Evolutionary conservation across 116 monocot species (phyloP).

Genomic region (Dioscorea cayenensis): DNA sequence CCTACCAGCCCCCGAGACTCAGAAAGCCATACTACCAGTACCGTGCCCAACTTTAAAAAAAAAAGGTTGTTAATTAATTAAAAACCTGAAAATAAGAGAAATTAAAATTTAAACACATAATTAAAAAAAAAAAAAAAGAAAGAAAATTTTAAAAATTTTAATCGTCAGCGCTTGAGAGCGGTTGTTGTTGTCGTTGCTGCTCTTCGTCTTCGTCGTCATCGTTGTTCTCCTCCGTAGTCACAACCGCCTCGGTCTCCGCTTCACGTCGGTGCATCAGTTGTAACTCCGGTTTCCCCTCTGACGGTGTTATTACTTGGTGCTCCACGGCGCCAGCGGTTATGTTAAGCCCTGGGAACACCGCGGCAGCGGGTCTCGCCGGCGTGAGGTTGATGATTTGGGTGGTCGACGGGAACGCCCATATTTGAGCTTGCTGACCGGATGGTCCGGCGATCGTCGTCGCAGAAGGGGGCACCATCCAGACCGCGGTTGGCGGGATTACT

Average conservation of each 20-base stretch:
- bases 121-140: not conserved
- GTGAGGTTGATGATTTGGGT: constrained; percentile 23
- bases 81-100: not conserved
- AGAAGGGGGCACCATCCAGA: constrained; percentile 14
- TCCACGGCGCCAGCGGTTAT: constrained; percentile 1
- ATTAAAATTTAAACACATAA: no score
- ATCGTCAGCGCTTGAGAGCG: constrained; percentile 6
- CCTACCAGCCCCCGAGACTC: not conserved
- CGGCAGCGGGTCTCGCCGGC: constrained; percentile 2
- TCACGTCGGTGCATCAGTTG: constrained; percentile 9
- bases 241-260: not conserved
- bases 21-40: not conserved
- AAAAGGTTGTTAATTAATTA: not conserved
- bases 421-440: constrained; percentile 3
- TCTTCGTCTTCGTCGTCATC: constrained; percentile 5
- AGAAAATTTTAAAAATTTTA: not conserved
- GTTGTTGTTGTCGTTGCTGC: not conserved
- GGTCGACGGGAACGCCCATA: constrained; percentile 23
- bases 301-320: not conserved
- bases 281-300: constrained; percentile 1
- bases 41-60: not conserved
- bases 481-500: constrained; percentile 12
- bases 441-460: constrained; percentile 2
- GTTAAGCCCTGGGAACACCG: constrained; percentile 9
- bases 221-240: not conserved